Evolutionary conservation across 768 basidiomycete species (phyloP), one percentile per base, ranked within the genome.

Genomic region (Exsudoporus frostii): DNA sequence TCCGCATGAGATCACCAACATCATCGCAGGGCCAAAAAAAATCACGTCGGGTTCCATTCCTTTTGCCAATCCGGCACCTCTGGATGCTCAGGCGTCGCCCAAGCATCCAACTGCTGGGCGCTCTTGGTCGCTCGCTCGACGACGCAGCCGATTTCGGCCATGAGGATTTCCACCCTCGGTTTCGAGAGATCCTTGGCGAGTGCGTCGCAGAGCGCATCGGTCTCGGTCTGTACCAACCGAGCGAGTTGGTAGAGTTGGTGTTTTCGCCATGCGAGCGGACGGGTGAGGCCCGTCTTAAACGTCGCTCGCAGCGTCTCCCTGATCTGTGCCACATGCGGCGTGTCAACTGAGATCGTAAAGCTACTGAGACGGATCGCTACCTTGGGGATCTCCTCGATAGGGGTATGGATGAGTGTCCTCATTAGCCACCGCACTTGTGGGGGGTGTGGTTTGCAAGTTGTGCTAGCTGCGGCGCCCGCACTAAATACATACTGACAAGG

Each of bases 191-290:
- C 86, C 13, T 59, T 55, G n/a, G 56, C 42, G 14, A 71, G n/a
- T 2, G 69, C 78, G 2, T 77, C 75, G 14, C 73, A 73, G 45
- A 89, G 64, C 4, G 71, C 75, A 4, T 81, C 74, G 4, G 72
- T 60, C 66, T 90, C 85, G n/a, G 87, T 82, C 58, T 87, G 80
- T 22, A 76, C 67, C 69, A 88, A 69, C 22, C 75, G 79, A 24
- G 80, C 83, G 30, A 90, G 74, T 57, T 84, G 82, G 40, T 74
- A 72, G 39, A 90, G 75, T 57, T 91, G 89, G 42, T 79, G 75
- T 49, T 79, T 78, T 15, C 89, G 79, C 77, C 80, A 90, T 53
- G 69, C 67, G 36, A 89, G 59, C 3, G 81, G 70, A n/a, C 72
- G 74, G 0, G 82, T 78, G 36, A 71, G 58, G 4, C 82, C 80